Evolutionary conservation across 441 rosid genomes (phyloP).

Genomic region (Populus hybrid): DNA sequence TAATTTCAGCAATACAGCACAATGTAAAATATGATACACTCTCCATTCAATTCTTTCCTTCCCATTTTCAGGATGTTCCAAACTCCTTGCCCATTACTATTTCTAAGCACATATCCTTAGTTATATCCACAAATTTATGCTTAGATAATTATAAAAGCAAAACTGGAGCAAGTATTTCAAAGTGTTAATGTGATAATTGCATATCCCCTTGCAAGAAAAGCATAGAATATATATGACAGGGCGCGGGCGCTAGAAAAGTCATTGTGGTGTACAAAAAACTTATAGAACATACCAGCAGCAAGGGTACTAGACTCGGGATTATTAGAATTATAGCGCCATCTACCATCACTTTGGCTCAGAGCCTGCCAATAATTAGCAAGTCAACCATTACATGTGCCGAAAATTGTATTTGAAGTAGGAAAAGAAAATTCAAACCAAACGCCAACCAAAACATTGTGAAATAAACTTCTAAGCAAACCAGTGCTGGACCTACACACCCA

Average conservation of each 20-base stretch:
- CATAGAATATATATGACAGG: background rate
- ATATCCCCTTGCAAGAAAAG: background rate
- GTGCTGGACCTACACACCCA: background rate
- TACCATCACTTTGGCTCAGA: constrained; percentile 93
- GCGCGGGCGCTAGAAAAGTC: background rate
- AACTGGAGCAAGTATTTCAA: no score
- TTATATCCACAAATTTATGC: background rate
- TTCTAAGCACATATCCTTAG: background rate
- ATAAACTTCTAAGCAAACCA: background rate
- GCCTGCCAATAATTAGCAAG: constrained; percentile 51
- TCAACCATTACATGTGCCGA: constrained; percentile 17
- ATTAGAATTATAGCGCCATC: constrained; percentile 82
- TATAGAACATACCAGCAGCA: constrained; percentile 74
- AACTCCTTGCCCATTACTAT: background rate
- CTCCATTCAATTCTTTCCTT: background rate
- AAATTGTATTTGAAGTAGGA: background rate
- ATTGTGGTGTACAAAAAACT: background rate
- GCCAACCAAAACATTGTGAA: background rate
- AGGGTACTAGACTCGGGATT: constrained; percentile 79
- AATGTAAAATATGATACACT: background rate
- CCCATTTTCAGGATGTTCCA: background rate
- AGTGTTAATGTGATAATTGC: background rate
- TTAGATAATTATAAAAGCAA: background rate
- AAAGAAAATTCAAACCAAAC: background rate
- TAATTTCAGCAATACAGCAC: background rate